Percentiles rank a stretch among this genome's conserved stretches.
These are phyloP conservation scores for Giardia duodenalis DNA, from an alignment of 208 protist species.

Conservation along the genomic window DNA sequence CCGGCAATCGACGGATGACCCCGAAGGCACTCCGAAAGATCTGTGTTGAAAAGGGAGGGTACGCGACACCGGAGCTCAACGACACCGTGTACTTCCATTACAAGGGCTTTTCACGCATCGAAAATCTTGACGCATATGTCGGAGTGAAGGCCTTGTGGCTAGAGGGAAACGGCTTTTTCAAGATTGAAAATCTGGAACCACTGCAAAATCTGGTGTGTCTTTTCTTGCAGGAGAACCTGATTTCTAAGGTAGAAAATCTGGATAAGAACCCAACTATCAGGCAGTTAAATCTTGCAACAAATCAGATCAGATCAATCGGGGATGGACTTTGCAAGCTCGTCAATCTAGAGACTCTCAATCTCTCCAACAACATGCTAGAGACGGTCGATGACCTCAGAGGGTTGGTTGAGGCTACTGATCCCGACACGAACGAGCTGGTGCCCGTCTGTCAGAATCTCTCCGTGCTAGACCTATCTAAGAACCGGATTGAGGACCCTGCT, in stretches of 20 bases:
- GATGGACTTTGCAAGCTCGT: slow-evolving; percentile 40
- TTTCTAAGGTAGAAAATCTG: slow-evolving; percentile 65
- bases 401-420: slow-evolving; percentile 52
- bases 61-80: slow-evolving; percentile 69
- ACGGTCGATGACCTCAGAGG: slow-evolving; percentile 47
- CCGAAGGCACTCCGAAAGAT: slow-evolving; percentile 41
- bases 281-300: slow-evolving; percentile 68
- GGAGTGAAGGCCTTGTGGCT: slow-evolving; percentile 65
- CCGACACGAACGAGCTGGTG: background rate
- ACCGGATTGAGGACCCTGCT: slow-evolving; percentile 59
- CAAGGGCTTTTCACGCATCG: slow-evolving; percentile 57
- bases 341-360: slow-evolving; percentile 58
- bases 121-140: slow-evolving; percentile 58
- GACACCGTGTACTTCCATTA: slow-evolving; percentile 72
- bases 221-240: slow-evolving; percentile 68
- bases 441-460: slow-evolving; percentile 46
- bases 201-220: slow-evolving; percentile 56
- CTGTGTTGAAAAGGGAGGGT: slow-evolving; percentile 63
- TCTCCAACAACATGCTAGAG: slow-evolving; percentile 57
- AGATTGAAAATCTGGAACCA: slow-evolving; percentile 56
- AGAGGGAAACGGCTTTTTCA: slow-evolving; percentile 63
- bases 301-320: slow-evolving; percentile 57
- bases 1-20: slow-evolving; percentile 40
- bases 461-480: slow-evolving; percentile 70
- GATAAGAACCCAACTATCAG: slow-evolving; percentile 54